These are phyloP conservation scores for Dryas alaskensis DNA, from an alignment of 306 rosid species.

Conservation along the genomic window DNA sequence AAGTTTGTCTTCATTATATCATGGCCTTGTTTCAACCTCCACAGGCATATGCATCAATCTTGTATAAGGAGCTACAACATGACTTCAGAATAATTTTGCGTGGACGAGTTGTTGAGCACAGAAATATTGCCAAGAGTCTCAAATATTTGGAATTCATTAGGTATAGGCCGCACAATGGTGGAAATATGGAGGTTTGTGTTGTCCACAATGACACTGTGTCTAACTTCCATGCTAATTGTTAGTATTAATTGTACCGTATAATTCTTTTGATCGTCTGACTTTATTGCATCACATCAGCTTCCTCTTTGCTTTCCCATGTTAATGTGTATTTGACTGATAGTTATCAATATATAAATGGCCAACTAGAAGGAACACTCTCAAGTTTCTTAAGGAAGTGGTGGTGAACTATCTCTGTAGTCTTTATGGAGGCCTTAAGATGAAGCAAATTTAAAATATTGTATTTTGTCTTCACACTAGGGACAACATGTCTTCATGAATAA, in stretches of 20 bases:
- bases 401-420: not conserved
- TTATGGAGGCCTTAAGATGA: not conserved
- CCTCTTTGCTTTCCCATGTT: not conserved
- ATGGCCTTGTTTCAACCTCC: constrained; percentile 27
- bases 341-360: not conserved
- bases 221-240: constrained; percentile 4
- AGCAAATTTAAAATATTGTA: not conserved
- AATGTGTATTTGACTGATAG: not conserved
- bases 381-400: not conserved
- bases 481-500: not conserved
- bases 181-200: constrained; percentile 51
- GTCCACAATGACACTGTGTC: not conserved
- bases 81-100: constrained; percentile 63
- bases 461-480: not conserved
- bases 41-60: constrained; percentile 81
- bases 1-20: not conserved
- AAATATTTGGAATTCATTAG: constrained; percentile 50
- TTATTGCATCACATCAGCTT: not conserved
- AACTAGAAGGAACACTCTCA: not conserved
- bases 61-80: constrained; percentile 65
- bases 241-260: not conserved
- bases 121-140: constrained; percentile 72
- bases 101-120: constrained; percentile 61
- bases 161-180: constrained; percentile 58
- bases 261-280: not conserved